Percentiles rank a stretch among this genome's conserved stretches.
Conservation (phyloP, 148 eudicot genomes). For the Chenopodium quinoa region DNA sequence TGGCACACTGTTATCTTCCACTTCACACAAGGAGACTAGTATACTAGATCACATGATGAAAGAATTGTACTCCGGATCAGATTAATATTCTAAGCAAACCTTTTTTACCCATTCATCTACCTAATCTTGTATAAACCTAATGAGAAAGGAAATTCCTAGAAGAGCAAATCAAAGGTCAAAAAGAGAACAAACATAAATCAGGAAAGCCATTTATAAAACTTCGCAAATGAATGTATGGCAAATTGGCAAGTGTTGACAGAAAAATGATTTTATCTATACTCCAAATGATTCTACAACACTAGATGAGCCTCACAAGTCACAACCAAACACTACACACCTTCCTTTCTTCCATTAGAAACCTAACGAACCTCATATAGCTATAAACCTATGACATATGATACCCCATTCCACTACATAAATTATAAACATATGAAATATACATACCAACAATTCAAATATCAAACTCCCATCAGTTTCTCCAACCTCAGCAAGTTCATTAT, state of each 20-base stretch:
- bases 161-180: not conserved
- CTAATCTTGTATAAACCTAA: not conserved
- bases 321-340: not conserved
- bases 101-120: not conserved
- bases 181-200: not conserved
- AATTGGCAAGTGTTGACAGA: not conserved
- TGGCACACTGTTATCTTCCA: not conserved
- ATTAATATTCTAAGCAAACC: not conserved
- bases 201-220: not conserved
- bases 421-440: not conserved
- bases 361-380: not conserved
- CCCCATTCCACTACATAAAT: not conserved
- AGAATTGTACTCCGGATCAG: not conserved
- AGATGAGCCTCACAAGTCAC: not conserved
- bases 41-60: not conserved
- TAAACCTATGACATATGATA: not conserved
- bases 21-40: not conserved
- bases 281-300: not conserved
- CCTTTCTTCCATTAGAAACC: slow-evolving; percentile 1
- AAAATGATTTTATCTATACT: not conserved
- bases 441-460: not conserved
- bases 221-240: not conserved
- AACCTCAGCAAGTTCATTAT: not conserved
- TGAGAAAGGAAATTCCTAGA: not conserved
- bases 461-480: not conserved